A percentile compares a stretch with the other conserved stretches of the same genome.
phyloP scores from a whole-genome alignment of 345 rosid genomes.

The Populus euphratica region DNA sequence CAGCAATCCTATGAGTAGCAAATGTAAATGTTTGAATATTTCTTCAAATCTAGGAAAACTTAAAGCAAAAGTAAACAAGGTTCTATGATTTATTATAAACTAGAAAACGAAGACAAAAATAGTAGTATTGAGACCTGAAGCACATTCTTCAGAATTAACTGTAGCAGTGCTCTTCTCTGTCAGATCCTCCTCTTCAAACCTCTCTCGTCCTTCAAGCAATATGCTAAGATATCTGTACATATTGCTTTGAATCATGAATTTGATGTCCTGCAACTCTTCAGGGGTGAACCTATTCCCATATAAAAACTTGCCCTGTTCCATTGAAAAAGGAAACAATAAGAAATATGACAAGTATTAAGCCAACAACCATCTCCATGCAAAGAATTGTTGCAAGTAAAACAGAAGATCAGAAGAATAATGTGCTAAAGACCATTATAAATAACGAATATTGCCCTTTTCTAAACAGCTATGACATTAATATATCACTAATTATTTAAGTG shows the following conservation, averaged over 20 bases:
- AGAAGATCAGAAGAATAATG: not conserved
- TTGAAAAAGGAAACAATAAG: not conserved
- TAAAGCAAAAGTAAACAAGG: not conserved
- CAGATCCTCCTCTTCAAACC: slow-evolving; percentile 50
- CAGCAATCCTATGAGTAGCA: no score
- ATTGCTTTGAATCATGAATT: slow-evolving; percentile 63
- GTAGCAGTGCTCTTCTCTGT: slow-evolving; percentile 20
- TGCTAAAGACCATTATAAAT: not conserved
- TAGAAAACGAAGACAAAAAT: not conserved
- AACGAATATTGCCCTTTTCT: not conserved
- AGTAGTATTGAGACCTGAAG: slow-evolving; percentile 31
- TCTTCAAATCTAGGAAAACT: not conserved
- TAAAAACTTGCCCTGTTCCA: slow-evolving; percentile 47
- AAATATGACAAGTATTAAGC: not conserved
- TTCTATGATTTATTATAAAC: not conserved
- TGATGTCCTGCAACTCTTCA: slow-evolving; percentile 54
- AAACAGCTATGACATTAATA: not conserved
- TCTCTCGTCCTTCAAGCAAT: slow-evolving; percentile 62
- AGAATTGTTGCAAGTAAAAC: not conserved
- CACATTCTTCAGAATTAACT: slow-evolving; percentile 22
- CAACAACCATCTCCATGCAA: not conserved
- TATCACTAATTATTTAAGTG: not conserved
- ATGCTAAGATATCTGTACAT: slow-evolving; percentile 63
- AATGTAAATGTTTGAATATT: not conserved
- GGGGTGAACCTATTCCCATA: slow-evolving; percentile 48